Conservation (phyloP, 2,329 filamentous ascomycete species). For the Gliomastix tumulicola region DNA sequence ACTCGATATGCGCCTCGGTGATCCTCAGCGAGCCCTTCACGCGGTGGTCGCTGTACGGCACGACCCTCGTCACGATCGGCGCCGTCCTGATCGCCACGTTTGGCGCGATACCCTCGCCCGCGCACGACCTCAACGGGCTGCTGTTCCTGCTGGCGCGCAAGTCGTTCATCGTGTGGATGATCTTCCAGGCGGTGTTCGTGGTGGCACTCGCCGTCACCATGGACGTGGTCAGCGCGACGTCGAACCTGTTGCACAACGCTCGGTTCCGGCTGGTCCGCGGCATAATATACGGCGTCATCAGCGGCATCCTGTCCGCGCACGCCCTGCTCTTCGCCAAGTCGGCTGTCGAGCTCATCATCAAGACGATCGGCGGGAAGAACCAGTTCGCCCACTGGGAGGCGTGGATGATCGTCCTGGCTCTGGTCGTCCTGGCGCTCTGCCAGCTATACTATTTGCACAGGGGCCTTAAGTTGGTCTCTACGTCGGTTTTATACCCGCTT, state of each 20-base stretch:
- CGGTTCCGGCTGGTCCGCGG: conserved; percentile 72
- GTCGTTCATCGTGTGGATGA: conserved; percentile 86
- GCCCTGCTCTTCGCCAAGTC: conserved; percentile 91
- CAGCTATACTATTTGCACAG: conserved; percentile 95
- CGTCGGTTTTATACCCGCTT: conserved; percentile 90
- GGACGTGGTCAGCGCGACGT: conserved; percentile 45
- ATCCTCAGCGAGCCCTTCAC: conserved; percentile 94
- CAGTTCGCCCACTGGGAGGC: conserved; percentile 95
- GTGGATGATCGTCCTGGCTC: conserved; percentile 79
- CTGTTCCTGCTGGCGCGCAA: conserved; percentile 65
- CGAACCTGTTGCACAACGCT: conserved; percentile 49
- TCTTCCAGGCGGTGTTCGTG: conserved; percentile 68
- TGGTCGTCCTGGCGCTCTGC: conserved; percentile 74
- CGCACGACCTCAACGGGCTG: conserved; percentile 79
- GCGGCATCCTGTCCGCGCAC: conserved; percentile 90
- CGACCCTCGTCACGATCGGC: conserved; percentile 76
- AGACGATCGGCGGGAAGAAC: conserved; percentile 78
- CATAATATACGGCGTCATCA: conserved; percentile 81
- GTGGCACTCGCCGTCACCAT: conserved; percentile 57
- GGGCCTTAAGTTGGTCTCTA: conserved; percentile 89
- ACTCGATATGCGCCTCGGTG: conserved; percentile 92
- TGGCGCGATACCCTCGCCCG: conserved; percentile 87
- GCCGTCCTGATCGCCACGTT: conserved; percentile 92
- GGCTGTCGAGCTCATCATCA: conserved; percentile 86
- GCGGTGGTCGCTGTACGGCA: conserved; percentile 84